Evolutionary conservation across 1,284 basidiomycete species (phyloP).

Genomic region (Malassezia cuniculi): DNA sequence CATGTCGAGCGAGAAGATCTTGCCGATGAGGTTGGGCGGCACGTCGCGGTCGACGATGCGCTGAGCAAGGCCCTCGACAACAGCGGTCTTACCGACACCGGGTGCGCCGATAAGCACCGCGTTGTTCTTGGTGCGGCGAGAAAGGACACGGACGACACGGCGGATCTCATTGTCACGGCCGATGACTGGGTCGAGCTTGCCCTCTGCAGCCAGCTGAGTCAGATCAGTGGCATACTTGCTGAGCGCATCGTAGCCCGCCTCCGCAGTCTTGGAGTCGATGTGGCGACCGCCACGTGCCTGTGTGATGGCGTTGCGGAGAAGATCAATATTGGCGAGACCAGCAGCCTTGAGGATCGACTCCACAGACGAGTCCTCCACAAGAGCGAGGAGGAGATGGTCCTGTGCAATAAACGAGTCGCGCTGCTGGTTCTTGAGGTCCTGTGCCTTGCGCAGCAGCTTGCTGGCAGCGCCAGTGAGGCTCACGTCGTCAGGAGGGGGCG

Average conservation of each 20-base stretch:
- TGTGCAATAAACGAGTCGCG: constrained; percentile 87
- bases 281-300: constrained; percentile 67
- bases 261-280: constrained; percentile 63
- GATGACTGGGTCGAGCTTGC: constrained; percentile 53
- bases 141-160: constrained; percentile 42
- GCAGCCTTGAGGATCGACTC: constrained; percentile 60
- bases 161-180: constrained; percentile 46
- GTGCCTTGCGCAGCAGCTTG: constrained; percentile 37
- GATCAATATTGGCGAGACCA: constrained; percentile 56
- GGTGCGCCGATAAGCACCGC: constrained; percentile 67
- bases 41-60: constrained; percentile 90
- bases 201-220: constrained; percentile 52
- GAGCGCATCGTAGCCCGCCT: constrained; percentile 43
- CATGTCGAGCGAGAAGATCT: constrained; percentile 72
- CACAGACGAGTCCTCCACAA: constrained; percentile 61
- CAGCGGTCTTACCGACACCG: constrained; percentile 52
- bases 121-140: constrained; percentile 67
- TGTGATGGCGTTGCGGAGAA: constrained; percentile 65
- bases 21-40: constrained; percentile 69
- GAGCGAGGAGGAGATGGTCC: constrained; percentile 65
- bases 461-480: constrained; percentile 22
- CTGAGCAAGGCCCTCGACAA: constrained; percentile 90
- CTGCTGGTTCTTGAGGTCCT: constrained; percentile 41
- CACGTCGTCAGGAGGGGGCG: constrained; percentile 37
- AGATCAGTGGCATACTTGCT: constrained; percentile 47